Evolutionary conservation across 495 filamentous ascomycete species (phyloP).

Genomic region (Amorphotheca resinae): DNA sequence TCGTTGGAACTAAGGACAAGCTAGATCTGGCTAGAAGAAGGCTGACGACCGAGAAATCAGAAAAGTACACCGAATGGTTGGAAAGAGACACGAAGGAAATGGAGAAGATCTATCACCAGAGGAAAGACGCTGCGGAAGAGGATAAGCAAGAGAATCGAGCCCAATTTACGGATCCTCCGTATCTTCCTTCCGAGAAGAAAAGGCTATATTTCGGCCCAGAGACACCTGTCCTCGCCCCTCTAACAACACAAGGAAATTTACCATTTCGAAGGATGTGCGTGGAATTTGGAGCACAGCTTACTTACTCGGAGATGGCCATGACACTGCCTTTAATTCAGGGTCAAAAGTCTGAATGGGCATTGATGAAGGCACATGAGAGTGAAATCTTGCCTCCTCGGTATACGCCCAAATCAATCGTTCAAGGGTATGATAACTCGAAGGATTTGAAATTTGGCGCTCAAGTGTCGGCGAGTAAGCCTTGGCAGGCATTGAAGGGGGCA

Average conservation of each 20-base stretch:
- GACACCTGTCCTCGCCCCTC: constrained; percentile 78
- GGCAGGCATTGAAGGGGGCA: constrained; percentile 73
- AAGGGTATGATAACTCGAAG: constrained; percentile 66
- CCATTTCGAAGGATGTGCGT: constrained; percentile 91
- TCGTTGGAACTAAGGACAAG: constrained; percentile 52
- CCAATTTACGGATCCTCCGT: constrained; percentile 67
- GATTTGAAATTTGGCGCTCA: constrained; percentile 86
- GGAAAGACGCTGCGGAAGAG: constrained; percentile 28
- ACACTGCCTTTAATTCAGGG: constrained; percentile 84
- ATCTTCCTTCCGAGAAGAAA: constrained; percentile 84
- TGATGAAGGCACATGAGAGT: constrained; percentile 78
- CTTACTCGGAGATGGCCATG: constrained; percentile 98
- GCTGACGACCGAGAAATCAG: constrained; percentile 53
- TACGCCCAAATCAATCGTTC: constrained; percentile 34
- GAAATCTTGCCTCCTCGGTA: constrained; percentile 58
- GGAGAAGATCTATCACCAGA: constrained; percentile 38
- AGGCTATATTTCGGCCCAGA: constrained; percentile 86
- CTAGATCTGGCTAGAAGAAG: constrained; percentile 55
- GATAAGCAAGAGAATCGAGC: constrained; percentile 58
- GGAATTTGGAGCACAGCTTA: constrained; percentile 78
- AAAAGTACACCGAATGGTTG: constrained; percentile 64
- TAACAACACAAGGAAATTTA: constrained; percentile 89
- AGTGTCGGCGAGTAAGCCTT: constrained; percentile 80
- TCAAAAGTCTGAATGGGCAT: constrained; percentile 80
- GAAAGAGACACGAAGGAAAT: constrained; percentile 44